Base-by-base conservation (phyloP, 805 yeast genomes). In the Lachancea dasiensis region DNA sequence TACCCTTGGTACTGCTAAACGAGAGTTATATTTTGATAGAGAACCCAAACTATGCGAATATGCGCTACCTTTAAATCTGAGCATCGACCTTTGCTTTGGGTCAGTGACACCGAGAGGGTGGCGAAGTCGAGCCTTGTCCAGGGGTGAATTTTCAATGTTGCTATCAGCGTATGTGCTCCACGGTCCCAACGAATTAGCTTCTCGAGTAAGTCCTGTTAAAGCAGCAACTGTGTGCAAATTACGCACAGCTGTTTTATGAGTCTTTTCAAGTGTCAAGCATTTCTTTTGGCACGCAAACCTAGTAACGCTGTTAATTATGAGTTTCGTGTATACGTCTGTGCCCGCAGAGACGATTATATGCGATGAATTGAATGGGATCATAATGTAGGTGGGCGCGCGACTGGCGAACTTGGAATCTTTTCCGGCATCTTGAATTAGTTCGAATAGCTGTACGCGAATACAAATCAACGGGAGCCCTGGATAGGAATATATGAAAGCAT, bases 91-190 rank as follows among this genome's bases (percentile, higher is more conserved):
- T 6, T 86, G 80, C 16, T 11, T 15, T 13, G 11, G n/a, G 31
- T 16, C 11, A 10, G 22, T 11, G 6, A 20, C 19, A 6, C 17
- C 7, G 8, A 6, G 17, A 6, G 31, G 6, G 2, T 60, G 45
- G 51, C 79, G 86, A 1, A 53, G 48, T 6, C 58, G 60, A 1
- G 63, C 53, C 24, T 67, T 58, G 13, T 69, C 73, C 25, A 83
- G 62, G 0, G 94, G 89, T 0, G 79, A 70, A 3, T 72, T 66
- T 56, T 85, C 95, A 5, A 77, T 74, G 1, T 67, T 61, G 0
- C 77, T 77, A 46, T 78, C 77, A 0, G 94, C 90, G 55, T 82
- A 85, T 0, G 80, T 73, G 0, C 74, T 54, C 94, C 94, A 85
- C 6, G 75, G 67, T 0, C 90, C 95, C 38, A 80, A 51, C 7